Base-by-base conservation (phyloP, 768 basidiomycete species). In the Pisolithus microcarpus region DNA sequence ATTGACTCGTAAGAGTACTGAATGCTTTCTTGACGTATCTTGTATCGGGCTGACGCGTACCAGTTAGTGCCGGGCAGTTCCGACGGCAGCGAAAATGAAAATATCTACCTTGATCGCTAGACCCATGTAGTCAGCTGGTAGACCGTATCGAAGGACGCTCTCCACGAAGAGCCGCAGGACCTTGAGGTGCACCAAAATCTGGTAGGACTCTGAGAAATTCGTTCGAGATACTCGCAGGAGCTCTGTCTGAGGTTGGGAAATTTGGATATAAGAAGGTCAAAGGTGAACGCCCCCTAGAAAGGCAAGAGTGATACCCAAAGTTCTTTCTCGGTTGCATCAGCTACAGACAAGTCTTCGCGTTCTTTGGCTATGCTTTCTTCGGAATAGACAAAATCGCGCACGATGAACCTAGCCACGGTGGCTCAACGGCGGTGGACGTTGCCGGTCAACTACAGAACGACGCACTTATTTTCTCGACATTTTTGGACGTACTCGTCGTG, bases 191-290 rank as follows among this genome's bases (percentile, higher is more conserved):
- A 94, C 89, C 18, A 97, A 76, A 48, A 95, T 75, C 65, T 98
- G 91, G 72, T 93, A 92, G 5, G 93, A 84, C 72, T 99, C 96
- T 0, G 93, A 94, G 67, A 98, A 99, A 70, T 95, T 97, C 48
- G 91, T 96, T 49, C 96, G 78, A 36, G 94, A 84, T 36, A 98
- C 67, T 59, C 89, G 81, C 23, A 99, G 74, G 0, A 99, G 78
- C 58, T 99, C 95, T 24, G 91, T 89, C 94, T 98, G 58, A 48
- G 26, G 30, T 30, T 30, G 30, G 10, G 8, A 30, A 30, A 18
- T 26, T 21, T 34, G 49, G 13, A 36, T 16, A n/a, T 36, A 16
- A 52, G 10, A 30, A 56, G 48, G 55, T 50, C 30, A 30, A 3
- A 16, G 37, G 37, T 8, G 24, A 21, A 24, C 6, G 6, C 7